Percentiles rank a stretch among this genome's conserved stretches.
These are phyloP conservation scores for Viridothelium virens DNA, from an alignment of 495 filamentous ascomycete genomes.

Conservation along the genomic window DNA sequence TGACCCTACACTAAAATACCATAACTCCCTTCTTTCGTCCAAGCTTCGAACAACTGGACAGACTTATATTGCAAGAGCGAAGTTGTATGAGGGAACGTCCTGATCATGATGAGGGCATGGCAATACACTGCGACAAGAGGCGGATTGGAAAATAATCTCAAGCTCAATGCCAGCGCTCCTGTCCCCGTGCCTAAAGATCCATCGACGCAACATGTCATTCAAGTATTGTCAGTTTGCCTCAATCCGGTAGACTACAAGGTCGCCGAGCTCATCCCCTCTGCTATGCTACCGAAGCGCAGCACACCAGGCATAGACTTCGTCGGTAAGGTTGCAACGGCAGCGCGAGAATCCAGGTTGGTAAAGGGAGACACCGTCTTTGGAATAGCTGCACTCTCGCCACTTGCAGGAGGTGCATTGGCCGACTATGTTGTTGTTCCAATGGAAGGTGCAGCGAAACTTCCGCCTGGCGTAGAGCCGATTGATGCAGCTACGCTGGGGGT, in stretches of 20 bases:
- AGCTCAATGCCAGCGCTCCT: constrained; percentile 39
- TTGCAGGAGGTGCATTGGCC: constrained; percentile 45
- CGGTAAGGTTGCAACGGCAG: constrained; percentile 45
- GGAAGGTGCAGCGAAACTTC: constrained; percentile 34
- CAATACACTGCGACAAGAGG: constrained; percentile 45
- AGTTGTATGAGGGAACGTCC: neutral
- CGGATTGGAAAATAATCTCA: constrained; percentile 52
- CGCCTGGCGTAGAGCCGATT: constrained; percentile 45
- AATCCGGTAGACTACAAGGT: constrained; percentile 70
- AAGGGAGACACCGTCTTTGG: constrained; percentile 55
- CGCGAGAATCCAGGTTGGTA: constrained; percentile 37
- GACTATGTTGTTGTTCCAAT: constrained; percentile 43
- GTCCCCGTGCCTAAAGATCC: constrained; percentile 34
- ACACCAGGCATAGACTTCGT: constrained; percentile 58
- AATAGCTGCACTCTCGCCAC: constrained; percentile 26
- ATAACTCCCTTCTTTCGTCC: neutral
- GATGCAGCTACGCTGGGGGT: constrained; percentile 48
- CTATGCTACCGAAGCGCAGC: constrained; percentile 42
- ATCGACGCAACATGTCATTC: constrained; percentile 47
- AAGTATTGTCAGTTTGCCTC: constrained; percentile 47
- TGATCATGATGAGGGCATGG: constrained; percentile 53
- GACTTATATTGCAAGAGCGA: neutral
- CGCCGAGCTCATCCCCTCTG: constrained; percentile 43
- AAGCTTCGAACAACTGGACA: neutral
- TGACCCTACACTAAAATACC: neutral